A percentile compares a stretch with the other conserved stretches of the same genome.
These are phyloP conservation scores for Fusarium caatingaense DNA, from an alignment of 2,329 filamentous ascomycete species.

Conservation along the genomic window DNA sequence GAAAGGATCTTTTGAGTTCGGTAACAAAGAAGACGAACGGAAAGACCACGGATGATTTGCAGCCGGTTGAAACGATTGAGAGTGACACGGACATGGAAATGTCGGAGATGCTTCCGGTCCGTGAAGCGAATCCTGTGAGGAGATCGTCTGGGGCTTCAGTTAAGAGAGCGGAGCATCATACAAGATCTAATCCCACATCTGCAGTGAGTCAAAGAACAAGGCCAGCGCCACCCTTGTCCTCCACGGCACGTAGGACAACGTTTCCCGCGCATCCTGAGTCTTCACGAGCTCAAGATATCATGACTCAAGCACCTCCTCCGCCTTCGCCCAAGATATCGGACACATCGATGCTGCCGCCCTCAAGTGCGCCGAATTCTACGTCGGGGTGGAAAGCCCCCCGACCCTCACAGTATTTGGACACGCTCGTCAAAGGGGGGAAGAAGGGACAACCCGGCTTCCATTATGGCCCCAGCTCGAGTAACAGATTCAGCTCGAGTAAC, in stretches of 20 bases:
- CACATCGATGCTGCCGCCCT: conserved; percentile 34
- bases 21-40: neutral
- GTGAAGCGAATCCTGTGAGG: neutral
- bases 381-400: conserved; percentile 28
- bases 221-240: neutral
- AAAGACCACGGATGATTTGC: neutral
- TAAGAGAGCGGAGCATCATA: neutral
- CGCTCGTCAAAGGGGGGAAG: conserved; percentile 4
- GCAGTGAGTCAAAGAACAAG: neutral
- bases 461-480: neutral
- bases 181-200: neutral
- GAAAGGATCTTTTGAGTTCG: neutral
- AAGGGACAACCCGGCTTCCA: neutral
- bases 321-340: conserved; percentile 34
- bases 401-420: conserved; percentile 42
- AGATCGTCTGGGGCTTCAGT: neutral
- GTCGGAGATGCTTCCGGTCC: neutral
- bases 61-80: conserved; percentile 10
- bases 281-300: conserved; percentile 17
- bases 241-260: neutral
- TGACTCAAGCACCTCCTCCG: conserved; percentile 25
- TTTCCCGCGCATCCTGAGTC: conserved; percentile 4
- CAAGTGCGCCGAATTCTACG: conserved; percentile 26
- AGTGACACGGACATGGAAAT: conserved; percentile 34
- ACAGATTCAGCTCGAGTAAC: neutral